These are phyloP conservation scores for Orobanche coerulescens DNA, from an alignment of 257 asterid species.

Conservation along the genomic window DNA sequence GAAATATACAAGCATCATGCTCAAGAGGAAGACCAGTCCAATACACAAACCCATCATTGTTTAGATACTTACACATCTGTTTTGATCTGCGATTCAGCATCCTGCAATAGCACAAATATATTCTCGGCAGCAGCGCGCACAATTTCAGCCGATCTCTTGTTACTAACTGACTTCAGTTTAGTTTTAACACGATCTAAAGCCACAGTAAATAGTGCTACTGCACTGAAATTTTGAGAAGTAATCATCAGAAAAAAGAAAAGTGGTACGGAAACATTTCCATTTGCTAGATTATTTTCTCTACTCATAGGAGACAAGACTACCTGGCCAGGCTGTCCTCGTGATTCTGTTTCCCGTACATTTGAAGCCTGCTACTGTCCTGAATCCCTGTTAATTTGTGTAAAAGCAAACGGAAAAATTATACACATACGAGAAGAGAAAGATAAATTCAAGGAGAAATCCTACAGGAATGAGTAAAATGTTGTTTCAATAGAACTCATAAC, in stretches of 20 bases:
- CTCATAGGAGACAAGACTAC: constrained; percentile 36
- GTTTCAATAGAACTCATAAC: constrained; percentile 26
- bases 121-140: constrained; percentile 58
- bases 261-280: constrained; percentile 10
- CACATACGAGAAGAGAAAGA: constrained; percentile 9
- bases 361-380: constrained; percentile 35
- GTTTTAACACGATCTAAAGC: constrained; percentile 61
- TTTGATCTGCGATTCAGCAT: constrained; percentile 68
- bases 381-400: constrained; percentile 33
- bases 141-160: constrained; percentile 63
- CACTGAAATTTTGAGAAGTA: constrained; percentile 44
- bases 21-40: constrained; percentile 21
- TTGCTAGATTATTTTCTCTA: constrained; percentile 16
- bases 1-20: constrained; percentile 31
- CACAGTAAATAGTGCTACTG: constrained; percentile 50
- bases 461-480: constrained; percentile 14
- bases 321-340: constrained; percentile 57
- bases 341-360: constrained; percentile 38
- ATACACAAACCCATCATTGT: constrained; percentile 15
- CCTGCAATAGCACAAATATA: constrained; percentile 47
- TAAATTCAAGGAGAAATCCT: constrained; percentile 19
- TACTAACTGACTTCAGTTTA: constrained; percentile 56
- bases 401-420: constrained; percentile 21
- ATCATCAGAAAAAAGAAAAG: constrained; percentile 2
- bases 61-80: constrained; percentile 52